These are phyloP conservation scores for Claviceps spartinae DNA, from an alignment of 2,329 filamentous ascomycete species.

Conservation along the genomic window DNA sequence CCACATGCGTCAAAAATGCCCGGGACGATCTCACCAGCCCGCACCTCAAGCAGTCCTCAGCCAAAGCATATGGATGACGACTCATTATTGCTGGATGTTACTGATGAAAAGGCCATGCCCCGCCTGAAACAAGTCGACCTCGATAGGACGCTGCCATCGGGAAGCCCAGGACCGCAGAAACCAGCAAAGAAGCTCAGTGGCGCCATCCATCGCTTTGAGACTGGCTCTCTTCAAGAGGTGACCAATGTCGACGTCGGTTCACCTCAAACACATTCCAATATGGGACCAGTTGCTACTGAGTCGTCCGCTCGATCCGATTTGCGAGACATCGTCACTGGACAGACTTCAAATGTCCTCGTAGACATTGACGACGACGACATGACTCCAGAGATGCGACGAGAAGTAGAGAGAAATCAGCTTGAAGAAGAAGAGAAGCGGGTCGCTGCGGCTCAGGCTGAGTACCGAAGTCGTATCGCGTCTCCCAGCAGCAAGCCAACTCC, in stretches of 20 bases:
- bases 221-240: slow-evolving; percentile 23
- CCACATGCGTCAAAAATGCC: not conserved
- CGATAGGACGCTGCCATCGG: slow-evolving; percentile 58
- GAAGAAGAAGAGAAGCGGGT: slow-evolving; percentile 85
- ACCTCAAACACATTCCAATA: slow-evolving; percentile 16
- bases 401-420: slow-evolving; percentile 69
- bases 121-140: slow-evolving; percentile 28
- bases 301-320: not conserved
- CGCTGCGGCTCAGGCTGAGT: slow-evolving; percentile 77
- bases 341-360: slow-evolving; percentile 48
- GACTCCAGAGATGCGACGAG: slow-evolving; percentile 77
- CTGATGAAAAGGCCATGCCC: slow-evolving; percentile 46
- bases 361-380: slow-evolving; percentile 56
- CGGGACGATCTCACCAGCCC: not conserved
- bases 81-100: slow-evolving; percentile 63
- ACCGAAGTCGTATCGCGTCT: slow-evolving; percentile 53
- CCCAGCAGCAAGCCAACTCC: slow-evolving; percentile 25
- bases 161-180: slow-evolving; percentile 64
- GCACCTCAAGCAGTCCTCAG: not conserved
- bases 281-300: not conserved
- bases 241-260: slow-evolving; percentile 10
- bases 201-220: slow-evolving; percentile 85
- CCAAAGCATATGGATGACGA: slow-evolving; percentile 27
- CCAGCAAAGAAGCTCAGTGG: slow-evolving; percentile 85
- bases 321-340: slow-evolving; percentile 12